Evolutionary conservation across 352 stramenopile genomes (phyloP).

Genomic region (Phytophthora capsici): DNA sequence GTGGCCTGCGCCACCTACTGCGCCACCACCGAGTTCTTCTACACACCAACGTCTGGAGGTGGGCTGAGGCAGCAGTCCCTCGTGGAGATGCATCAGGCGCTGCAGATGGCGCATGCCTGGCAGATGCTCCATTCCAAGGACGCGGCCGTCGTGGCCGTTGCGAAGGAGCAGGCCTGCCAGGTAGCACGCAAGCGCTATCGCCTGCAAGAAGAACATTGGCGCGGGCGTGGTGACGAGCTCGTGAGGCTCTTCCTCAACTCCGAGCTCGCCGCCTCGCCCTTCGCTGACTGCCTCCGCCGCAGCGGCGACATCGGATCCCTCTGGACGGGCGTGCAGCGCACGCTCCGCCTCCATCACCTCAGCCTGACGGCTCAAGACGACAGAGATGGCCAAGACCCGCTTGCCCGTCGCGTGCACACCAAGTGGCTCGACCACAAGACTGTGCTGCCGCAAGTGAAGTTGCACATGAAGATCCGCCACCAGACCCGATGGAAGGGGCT

Average conservation of each 20-base stretch:
- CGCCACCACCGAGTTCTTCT: slow-evolving; percentile 17
- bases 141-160: neutral
- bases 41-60: too few species aligned
- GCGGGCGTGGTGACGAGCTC: neutral
- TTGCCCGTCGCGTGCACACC: neutral
- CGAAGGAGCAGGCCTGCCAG: slow-evolving; percentile 6
- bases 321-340: slow-evolving; percentile 13
- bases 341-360: neutral
- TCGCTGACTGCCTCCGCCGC: neutral
- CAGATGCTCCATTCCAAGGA: slow-evolving; percentile 27
- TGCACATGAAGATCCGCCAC: slow-evolving; percentile 9
- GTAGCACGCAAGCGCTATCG: slow-evolving; percentile 14
- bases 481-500: neutral
- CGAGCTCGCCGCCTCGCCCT: slow-evolving; percentile 5
- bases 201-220: slow-evolving; percentile 20
- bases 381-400: neutral
- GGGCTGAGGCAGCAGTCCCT: slow-evolving; percentile 15
- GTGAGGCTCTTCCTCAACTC: slow-evolving; percentile 10
- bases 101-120: slow-evolving; percentile 24
- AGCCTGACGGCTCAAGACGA: neutral
- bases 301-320: slow-evolving; percentile 12
- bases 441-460: slow-evolving; percentile 11
- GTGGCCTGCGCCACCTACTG: slow-evolving; percentile 3
- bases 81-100: slow-evolving; percentile 12
- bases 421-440: slow-evolving; percentile 12